These are phyloP conservation scores for Dichomitus squalens DNA, from an alignment of 1,284 basidiomycete species.

Conservation along the genomic window DNA sequence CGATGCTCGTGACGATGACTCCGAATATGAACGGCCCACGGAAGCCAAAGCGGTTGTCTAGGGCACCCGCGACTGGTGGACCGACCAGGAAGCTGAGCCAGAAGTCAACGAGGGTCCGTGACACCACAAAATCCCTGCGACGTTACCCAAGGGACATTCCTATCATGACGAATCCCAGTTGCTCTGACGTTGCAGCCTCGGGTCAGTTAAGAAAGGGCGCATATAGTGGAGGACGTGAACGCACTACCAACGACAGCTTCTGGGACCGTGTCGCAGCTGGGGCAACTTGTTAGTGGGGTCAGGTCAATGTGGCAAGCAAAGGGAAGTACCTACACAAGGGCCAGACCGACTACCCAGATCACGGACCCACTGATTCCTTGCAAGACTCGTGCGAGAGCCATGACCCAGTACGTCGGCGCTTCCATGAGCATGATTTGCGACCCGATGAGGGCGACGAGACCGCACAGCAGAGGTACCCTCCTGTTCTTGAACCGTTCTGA, in stretches of 20 bases:
- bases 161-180: conserved; percentile 74
- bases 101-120: background rate
- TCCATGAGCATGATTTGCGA: conserved; percentile 79
- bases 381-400: conserved; percentile 70
- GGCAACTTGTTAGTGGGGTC: conserved; percentile 3
- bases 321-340: conserved; percentile 55
- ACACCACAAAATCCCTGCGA: background rate
- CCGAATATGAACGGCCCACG: conserved; percentile 77
- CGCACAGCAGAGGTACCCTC: conserved; percentile 59
- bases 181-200: conserved; percentile 43
- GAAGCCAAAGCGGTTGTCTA: conserved; percentile 72
- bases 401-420: conserved; percentile 67
- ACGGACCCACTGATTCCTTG: conserved; percentile 77
- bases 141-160: conserved; percentile 68
- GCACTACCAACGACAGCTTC: conserved; percentile 60
- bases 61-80: conserved; percentile 69
- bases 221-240: conserved; percentile 28
- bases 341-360: conserved; percentile 77
- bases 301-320: conserved; percentile 2
- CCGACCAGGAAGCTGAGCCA: conserved; percentile 50
- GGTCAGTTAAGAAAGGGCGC: background rate
- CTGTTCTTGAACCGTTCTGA: conserved; percentile 65
- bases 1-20: conserved; percentile 58
- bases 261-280: conserved; percentile 70
- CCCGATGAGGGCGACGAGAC: conserved; percentile 56